Evolutionary conservation across 495 filamentous ascomycete genomes (phyloP), one percentile per base, ranked within the genome.

Genomic region (Neurospora sp.): DNA sequence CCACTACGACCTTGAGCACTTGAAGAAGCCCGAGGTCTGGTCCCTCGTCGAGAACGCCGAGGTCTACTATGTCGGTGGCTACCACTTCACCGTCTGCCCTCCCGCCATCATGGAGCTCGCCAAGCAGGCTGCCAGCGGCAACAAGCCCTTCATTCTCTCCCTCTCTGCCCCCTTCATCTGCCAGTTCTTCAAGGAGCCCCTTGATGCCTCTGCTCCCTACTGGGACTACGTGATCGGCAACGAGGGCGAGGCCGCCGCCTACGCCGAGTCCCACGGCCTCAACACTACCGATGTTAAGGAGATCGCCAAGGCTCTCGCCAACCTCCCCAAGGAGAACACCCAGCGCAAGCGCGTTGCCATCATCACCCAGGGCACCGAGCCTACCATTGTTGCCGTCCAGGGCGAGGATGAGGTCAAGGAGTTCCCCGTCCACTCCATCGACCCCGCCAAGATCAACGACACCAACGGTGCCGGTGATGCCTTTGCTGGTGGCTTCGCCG

Each of bases 391-490:
- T 69, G 96, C 91, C 70, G 82, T 91, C 69, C 87, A 88, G 77
- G 90, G 89, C 73, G 87, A 92, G 80, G 87, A 90, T 42, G 87
- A 88, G 74, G 86, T 93, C 71, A 89, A 91, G 84, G 86, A 92
- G 82, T 93, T 88, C 86, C 86, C 87, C n/a, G 93, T 99, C 40
- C 93, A 91, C 78, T 84, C 86, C 73, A 91, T 98, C 79, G 83
- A 86, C 72, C 84, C 88, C 81, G 86, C 88, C 39, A 84, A 91
- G 82, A 97, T 99, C 81, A 89, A 89, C 79, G 96, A 99, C 84
- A 98, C 96, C 78, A 99, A 94, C 80, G 96, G 96, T 79, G 96
- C 96, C 73, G 96, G 94, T 82, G 96, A 99, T 82, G 96, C 96
- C 41, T 99, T 98, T 78, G 94, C 94, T 70, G 96, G 94, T 79